Evolutionary conservation across 192 early-diverging fungal genomes (phyloP).

Genomic region (Linnemannia schmuckeri): DNA sequence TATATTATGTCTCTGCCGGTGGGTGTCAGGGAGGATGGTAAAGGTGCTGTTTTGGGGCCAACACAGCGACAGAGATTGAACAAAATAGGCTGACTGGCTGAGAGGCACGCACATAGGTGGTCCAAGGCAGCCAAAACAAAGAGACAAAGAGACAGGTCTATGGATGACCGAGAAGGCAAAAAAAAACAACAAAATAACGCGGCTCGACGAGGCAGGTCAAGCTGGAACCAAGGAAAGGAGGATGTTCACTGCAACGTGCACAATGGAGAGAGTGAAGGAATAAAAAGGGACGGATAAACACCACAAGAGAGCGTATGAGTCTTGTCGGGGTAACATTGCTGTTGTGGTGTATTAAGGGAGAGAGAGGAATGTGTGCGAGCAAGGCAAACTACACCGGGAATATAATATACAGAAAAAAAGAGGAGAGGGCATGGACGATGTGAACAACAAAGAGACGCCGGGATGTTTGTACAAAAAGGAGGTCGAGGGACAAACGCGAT

Average conservation of each 20-base stretch:
- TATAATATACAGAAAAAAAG: neutral
- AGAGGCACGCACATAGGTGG: too few relatives aligned
- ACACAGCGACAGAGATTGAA: too few relatives aligned
- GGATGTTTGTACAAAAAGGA: slow-evolving; percentile 4
- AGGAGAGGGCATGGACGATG: neutral
- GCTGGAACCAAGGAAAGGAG: neutral
- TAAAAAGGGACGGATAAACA: neutral
- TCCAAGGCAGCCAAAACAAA: too few relatives aligned
- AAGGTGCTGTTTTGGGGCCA: too few relatives aligned
- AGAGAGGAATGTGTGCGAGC: slow-evolving; percentile 3
- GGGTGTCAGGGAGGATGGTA: too few relatives aligned
- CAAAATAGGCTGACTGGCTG: too few relatives aligned
- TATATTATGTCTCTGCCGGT: too few relatives aligned
- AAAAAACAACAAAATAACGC: neutral
- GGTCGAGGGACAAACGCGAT: neutral
- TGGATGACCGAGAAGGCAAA: neutral
- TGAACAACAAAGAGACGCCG: neutral
- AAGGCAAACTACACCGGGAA: neutral
- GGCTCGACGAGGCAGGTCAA: neutral
- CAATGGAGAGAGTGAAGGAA: neutral
- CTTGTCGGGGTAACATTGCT: neutral
- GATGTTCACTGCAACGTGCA: neutral
- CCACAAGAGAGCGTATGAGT: neutral
- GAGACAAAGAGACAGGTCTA: too few relatives aligned
- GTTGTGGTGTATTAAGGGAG: neutral